These are phyloP conservation scores for Trichosporon faecale DNA, from an alignment of 1,284 basidiomycete species.

Conservation along the genomic window DNA sequence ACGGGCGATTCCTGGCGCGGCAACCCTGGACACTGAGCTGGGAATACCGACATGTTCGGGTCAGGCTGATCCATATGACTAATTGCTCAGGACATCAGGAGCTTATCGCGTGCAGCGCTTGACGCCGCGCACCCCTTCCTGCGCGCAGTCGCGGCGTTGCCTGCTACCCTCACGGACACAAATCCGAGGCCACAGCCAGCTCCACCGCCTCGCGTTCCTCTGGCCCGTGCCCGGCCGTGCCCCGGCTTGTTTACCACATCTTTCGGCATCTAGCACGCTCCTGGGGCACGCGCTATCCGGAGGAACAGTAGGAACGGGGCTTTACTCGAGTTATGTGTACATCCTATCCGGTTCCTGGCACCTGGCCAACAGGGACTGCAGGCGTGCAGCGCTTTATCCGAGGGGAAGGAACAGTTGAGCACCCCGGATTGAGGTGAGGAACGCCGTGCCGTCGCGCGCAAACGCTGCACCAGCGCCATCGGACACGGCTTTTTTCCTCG, in stretches of 20 bases:
- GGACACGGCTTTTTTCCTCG: neutral
- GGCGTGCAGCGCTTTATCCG: neutral
- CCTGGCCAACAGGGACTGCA: neutral
- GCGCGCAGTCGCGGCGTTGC: neutral
- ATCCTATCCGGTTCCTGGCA: neutral
- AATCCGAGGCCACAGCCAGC: neutral
- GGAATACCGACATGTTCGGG: neutral
- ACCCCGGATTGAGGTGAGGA: neutral
- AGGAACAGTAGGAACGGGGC: constrained; percentile 3
- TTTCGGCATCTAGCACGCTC: neutral
- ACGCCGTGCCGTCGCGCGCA: neutral
- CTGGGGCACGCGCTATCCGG: neutral
- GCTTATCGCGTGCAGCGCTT: neutral
- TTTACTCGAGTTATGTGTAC: neutral
- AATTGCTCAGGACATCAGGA: neutral
- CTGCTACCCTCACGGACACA: neutral
- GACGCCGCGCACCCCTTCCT: neutral
- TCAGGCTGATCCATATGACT: neutral
- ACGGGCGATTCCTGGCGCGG: neutral
- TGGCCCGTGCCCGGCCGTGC: too few relatives aligned
- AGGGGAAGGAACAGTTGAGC: neutral
- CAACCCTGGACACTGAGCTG: neutral
- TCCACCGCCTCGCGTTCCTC: neutral
- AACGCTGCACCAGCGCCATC: too few relatives aligned
- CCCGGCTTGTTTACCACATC: neutral